Conservation (phyloP, 768 basidiomycete genomes). For the Tulasnella sp. region DNA sequence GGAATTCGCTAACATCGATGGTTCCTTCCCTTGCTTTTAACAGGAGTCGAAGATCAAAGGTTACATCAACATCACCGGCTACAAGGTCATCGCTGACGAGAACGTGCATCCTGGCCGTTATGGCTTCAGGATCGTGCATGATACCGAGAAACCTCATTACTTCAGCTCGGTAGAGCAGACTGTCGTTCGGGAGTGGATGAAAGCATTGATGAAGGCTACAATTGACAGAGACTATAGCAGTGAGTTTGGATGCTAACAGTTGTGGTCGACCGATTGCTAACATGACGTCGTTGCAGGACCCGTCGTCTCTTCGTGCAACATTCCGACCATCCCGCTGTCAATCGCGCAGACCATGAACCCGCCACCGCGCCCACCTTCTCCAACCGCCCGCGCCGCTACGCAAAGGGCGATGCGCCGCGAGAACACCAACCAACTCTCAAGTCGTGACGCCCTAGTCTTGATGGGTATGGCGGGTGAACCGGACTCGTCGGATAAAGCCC, state of each 20-base stretch:
- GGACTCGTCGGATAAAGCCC: constrained; percentile 49
- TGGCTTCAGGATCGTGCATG: constrained; percentile 92
- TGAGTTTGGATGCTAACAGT: constrained; percentile 41
- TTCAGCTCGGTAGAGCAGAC: constrained; percentile 89
- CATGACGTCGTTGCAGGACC: constrained; percentile 54
- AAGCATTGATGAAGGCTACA: constrained; percentile 98
- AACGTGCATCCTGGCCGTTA: constrained; percentile 88
- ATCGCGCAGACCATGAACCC: constrained; percentile 98
- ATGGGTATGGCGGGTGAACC: constrained; percentile 47
- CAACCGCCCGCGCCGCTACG: constrained; percentile 77
- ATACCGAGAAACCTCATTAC: constrained; percentile 77
- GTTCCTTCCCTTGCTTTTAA: not conserved
- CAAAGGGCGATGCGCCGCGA: constrained; percentile 83
- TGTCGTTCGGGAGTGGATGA: constrained; percentile 97
- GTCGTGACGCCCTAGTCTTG: constrained; percentile 67
- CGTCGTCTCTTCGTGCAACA: constrained; percentile 93
- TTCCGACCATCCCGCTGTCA: constrained; percentile 90
- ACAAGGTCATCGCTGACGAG: constrained; percentile 91
- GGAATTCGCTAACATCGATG: constrained; percentile 20
- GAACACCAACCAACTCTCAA: constrained; percentile 76
- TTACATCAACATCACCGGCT: constrained; percentile 87
- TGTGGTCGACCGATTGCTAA: not conserved
- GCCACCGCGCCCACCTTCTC: constrained; percentile 90
- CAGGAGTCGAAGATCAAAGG: constrained; percentile 95
- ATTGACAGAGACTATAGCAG: constrained; percentile 91